Conservation (phyloP, 805 yeast genomes). For the Helenozyma baotianmanensis region DNA sequence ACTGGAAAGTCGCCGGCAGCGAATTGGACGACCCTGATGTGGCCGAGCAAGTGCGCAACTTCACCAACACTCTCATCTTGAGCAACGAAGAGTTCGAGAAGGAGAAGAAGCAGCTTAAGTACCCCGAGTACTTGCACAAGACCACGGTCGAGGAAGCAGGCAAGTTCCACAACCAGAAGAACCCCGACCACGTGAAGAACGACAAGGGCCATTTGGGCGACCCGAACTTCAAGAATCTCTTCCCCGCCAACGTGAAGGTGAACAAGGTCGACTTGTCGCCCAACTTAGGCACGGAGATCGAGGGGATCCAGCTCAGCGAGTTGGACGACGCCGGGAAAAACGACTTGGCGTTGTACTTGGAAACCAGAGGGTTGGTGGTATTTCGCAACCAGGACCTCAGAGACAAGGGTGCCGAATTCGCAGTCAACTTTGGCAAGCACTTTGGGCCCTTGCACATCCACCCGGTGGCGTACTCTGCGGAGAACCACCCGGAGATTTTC, state of each 20-base stretch:
- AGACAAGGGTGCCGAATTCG: slow-evolving; percentile 22
- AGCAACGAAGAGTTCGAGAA: slow-evolving; percentile 6
- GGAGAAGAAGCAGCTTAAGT: slow-evolving; percentile 15
- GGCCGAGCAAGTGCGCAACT: neutral
- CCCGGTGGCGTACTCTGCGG: slow-evolving; percentile 19
- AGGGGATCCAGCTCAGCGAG: slow-evolving; percentile 22
- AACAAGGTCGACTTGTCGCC: slow-evolving; percentile 20
- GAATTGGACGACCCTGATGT: slow-evolving; percentile 7
- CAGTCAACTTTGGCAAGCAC: slow-evolving; percentile 18
- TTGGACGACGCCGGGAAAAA: slow-evolving; percentile 23
- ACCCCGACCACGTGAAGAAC: slow-evolving; percentile 19
- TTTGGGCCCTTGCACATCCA: slow-evolving; percentile 27
- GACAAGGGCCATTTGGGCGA: slow-evolving; percentile 26
- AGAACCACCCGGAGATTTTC: slow-evolving; percentile 20
- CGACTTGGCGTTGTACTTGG: slow-evolving; percentile 23
- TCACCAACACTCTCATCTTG: slow-evolving; percentile 1
- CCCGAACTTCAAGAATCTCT: slow-evolving; percentile 16
- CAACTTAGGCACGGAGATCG: slow-evolving; percentile 24
- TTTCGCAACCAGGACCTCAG: slow-evolving; percentile 24
- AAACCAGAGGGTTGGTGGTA: slow-evolving; percentile 22
- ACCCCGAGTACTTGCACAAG: slow-evolving; percentile 19
- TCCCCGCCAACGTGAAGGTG: slow-evolving; percentile 12
- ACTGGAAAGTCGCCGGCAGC: slow-evolving; percentile 3
- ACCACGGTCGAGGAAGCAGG: slow-evolving; percentile 17
- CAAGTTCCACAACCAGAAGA: slow-evolving; percentile 15